phyloP scores from a whole-genome alignment of 2,329 filamentous ascomycete species.

The Cladosporium cucumerinum region DNA sequence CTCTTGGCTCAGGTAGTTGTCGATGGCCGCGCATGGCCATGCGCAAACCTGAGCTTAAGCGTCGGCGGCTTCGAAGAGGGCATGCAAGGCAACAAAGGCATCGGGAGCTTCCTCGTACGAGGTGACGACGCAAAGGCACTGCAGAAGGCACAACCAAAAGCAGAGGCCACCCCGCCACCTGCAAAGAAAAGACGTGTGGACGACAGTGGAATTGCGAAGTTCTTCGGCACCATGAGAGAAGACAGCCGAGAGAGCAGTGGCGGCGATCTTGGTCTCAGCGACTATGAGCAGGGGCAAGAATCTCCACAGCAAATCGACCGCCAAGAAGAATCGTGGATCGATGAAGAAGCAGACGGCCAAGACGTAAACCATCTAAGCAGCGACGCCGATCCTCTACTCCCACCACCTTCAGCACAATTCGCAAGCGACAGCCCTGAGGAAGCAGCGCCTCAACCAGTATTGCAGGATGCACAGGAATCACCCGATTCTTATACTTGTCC shows the following conservation, averaged over 20 bases:
- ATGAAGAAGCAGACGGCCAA: not conserved
- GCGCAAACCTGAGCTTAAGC: slow-evolving; percentile 81
- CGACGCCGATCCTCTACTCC: slow-evolving; percentile 16
- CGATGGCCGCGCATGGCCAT: slow-evolving; percentile 83
- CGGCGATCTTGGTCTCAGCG: slow-evolving; percentile 10
- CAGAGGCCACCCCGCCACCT: slow-evolving; percentile 21
- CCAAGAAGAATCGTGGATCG: not conserved
- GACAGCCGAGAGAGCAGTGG: slow-evolving; percentile 21
- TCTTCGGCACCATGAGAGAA: slow-evolving; percentile 32
- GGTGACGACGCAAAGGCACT: slow-evolving; percentile 55
- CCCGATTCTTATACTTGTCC: slow-evolving; percentile 53
- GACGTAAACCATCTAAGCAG: not conserved
- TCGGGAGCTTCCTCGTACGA: slow-evolving; percentile 77
- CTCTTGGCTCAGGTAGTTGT: slow-evolving; percentile 73
- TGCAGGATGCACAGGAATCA: not conserved
- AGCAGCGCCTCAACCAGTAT: not conserved
- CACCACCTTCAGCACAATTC: slow-evolving; percentile 23
- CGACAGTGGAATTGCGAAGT: slow-evolving; percentile 34
- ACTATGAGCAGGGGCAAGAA: not conserved
- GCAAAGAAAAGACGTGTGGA: slow-evolving; percentile 37
- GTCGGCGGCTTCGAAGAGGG: slow-evolving; percentile 93
- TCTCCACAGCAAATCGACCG: not conserved
- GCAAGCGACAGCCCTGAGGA: not conserved
- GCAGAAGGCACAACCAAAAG: slow-evolving; percentile 28
- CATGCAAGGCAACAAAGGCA: slow-evolving; percentile 76